Evolutionary conservation across 495 filamentous ascomycete species (phyloP).

Genomic region (Aspergillus nanangensis): DNA sequence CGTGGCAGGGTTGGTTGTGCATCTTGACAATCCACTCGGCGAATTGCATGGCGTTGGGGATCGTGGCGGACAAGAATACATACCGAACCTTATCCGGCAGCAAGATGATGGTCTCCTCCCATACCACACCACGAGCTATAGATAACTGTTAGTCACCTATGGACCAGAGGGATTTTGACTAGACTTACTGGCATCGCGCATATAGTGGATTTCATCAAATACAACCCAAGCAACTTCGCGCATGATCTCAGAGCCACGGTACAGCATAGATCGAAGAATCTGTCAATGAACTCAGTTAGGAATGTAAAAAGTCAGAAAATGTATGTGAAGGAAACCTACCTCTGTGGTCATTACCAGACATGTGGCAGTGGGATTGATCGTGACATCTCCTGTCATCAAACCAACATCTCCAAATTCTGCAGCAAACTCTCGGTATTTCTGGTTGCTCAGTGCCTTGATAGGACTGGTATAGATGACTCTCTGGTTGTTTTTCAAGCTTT

Average conservation of each 20-base stretch:
- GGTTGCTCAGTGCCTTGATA: conserved; percentile 97
- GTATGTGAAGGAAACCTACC: conserved; percentile 18
- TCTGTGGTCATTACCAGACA: conserved; percentile 99
- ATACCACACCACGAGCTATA: conserved; percentile 82
- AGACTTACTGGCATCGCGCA: conserved; percentile 72
- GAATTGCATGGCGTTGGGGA: conserved; percentile 98
- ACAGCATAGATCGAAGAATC: conserved; percentile 98
- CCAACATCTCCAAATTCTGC: conserved; percentile 96
- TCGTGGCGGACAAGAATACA: conserved; percentile 97
- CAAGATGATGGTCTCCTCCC: conserved; percentile 98
- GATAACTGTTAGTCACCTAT: conserved; percentile 9
- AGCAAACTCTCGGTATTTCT: conserved; percentile 95
- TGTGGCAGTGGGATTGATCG: conserved; percentile 96
- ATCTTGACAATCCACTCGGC: conserved; percentile 98
- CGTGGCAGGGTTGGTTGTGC: conserved; percentile 93
- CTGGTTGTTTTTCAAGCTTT: conserved; percentile 94
- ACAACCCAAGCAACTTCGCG: conserved; percentile 96
- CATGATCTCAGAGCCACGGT: conserved; percentile 98
- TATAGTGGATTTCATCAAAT: conserved; percentile 98
- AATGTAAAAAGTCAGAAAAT: conserved; percentile 1
- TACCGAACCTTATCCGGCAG: conserved; percentile 97
- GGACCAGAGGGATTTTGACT: background rate
- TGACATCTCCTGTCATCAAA: conserved; percentile 98
- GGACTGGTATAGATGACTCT: conserved; percentile 98
- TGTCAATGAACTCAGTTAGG: conserved; percentile 9